Percentiles rank a stretch among this genome's conserved stretches.
Conservation (phyloP, 2,329 filamentous ascomycete genomes). For the Thelonectria blattea region DNA sequence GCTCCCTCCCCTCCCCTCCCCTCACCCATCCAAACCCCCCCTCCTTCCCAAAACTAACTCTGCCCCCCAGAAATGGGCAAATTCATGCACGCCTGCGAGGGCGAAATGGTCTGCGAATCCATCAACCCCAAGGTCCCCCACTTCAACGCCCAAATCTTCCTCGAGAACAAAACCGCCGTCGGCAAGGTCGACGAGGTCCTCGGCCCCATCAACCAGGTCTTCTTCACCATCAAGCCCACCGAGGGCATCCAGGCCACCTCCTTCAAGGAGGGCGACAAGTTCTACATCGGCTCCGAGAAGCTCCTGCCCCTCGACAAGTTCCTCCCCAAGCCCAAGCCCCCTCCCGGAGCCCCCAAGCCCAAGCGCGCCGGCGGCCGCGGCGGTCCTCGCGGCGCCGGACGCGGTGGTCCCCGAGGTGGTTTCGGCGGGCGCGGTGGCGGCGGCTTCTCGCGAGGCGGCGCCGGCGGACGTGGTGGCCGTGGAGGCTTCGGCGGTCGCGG, state of each 20-base stretch:
- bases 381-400: slow-evolving; percentile 46
- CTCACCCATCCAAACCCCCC: neutral
- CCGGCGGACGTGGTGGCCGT: slow-evolving; percentile 43
- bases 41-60: slow-evolving; percentile 17
- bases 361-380: slow-evolving; percentile 63
- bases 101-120: slow-evolving; percentile 96
- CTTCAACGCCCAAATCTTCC: slow-evolving; percentile 98
- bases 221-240: slow-evolving; percentile 96
- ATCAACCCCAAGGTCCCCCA: slow-evolving; percentile 95
- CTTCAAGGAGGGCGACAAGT: slow-evolving; percentile 97
- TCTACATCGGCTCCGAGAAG: slow-evolving; percentile 95
- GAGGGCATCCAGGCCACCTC: slow-evolving; percentile 94
- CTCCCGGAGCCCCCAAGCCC: slow-evolving; percentile 66
- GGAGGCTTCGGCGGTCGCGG: slow-evolving; percentile 41
- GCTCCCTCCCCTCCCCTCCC: slow-evolving; percentile 5
- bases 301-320: slow-evolving; percentile 94
- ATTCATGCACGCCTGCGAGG: slow-evolving; percentile 94
- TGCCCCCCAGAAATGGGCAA: slow-evolving; percentile 76
- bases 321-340: slow-evolving; percentile 87
- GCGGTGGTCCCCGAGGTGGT: slow-evolving; percentile 44
- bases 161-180: slow-evolving; percentile 96
- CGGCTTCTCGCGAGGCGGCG: slow-evolving; percentile 48
- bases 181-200: slow-evolving; percentile 99
- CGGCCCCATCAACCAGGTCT: slow-evolving; percentile 96
- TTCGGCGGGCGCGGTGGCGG: slow-evolving; percentile 43